Evolutionary conservation across 352 stramenopile genomes (phyloP).

Genomic region (Pythium aphanidermatum): DNA sequence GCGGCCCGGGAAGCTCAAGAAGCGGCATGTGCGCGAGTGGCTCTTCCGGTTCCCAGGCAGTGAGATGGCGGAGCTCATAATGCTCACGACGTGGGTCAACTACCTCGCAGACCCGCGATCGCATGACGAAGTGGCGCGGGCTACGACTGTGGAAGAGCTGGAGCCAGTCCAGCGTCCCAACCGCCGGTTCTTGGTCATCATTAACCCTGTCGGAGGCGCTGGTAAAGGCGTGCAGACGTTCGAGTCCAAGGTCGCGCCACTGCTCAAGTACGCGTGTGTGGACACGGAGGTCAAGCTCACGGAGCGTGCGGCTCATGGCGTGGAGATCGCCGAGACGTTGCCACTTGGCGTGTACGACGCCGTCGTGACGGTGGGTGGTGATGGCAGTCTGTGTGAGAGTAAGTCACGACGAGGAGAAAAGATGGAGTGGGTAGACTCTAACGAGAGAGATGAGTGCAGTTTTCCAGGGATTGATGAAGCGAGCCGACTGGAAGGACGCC

Average conservation of each 20-base stretch:
- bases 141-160: constrained; percentile 28
- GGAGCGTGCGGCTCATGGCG: constrained; percentile 38
- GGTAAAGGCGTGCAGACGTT: constrained; percentile 49
- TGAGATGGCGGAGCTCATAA: constrained; percentile 29
- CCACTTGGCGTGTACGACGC: constrained; percentile 53
- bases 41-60: constrained; percentile 41
- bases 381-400: constrained; percentile 66
- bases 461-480: constrained; percentile 65
- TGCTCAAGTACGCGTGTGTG: constrained; percentile 51
- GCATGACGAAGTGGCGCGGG: constrained; percentile 9
- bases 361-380: constrained; percentile 60
- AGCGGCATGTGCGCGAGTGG: constrained; percentile 31
- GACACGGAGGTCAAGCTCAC: constrained; percentile 41
- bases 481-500: constrained; percentile 50
- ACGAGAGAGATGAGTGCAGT: no score
- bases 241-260: constrained; percentile 40
- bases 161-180: constrained; percentile 8
- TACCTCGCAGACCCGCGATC: constrained; percentile 49
- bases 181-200: constrained; percentile 56
- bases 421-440: no score
- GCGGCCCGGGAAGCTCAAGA: constrained; percentile 28
- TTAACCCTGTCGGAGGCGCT: constrained; percentile 63
- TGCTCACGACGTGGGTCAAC: constrained; percentile 33
- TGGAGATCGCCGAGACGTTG: constrained; percentile 43
- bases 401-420: no score